Percentiles rank a stretch among this genome's conserved stretches.
These are phyloP conservation scores for Plasmodiophora brassicae DNA, from an alignment of 208 protist species.

Conservation along the genomic window DNA sequence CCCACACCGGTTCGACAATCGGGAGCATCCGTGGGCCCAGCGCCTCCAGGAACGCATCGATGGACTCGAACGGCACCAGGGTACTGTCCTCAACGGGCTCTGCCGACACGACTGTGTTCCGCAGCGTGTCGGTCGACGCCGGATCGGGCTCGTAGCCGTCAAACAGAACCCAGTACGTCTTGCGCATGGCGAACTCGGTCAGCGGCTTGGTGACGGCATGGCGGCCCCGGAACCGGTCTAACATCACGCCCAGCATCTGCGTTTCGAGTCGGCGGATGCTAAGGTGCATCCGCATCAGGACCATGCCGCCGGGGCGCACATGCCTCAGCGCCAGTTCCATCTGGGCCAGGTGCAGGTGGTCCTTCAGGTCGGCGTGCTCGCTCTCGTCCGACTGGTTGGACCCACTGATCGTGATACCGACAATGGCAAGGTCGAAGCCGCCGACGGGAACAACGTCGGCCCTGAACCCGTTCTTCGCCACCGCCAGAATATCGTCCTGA, in stretches of 20 bases:
- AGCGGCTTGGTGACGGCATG: neutral
- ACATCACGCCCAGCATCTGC: neutral
- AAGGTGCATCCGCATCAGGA: neutral
- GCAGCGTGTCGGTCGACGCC: neutral
- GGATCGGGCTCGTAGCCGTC: neutral
- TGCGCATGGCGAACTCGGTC: slow-evolving; percentile 36
- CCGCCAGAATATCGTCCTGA: neutral
- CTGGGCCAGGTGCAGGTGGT: neutral
- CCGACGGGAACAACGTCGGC: neutral
- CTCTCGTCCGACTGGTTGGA: neutral
- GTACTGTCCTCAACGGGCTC: neutral
- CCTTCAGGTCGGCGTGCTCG: neutral
- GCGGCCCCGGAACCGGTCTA: neutral
- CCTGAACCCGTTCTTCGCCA: no score
- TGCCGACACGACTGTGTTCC: no score
- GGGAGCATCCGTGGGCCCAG: neutral
- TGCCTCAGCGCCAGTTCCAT: neutral
- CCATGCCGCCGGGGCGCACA: neutral
- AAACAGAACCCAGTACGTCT: slow-evolving; percentile 36
- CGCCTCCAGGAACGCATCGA: neutral
- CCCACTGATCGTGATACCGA: neutral
- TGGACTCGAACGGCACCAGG: neutral
- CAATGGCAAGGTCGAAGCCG: neutral
- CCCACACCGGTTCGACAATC: neutral
- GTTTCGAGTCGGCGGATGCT: neutral